Evolutionary conservation across 2,329 filamentous ascomycete species (phyloP).

Genomic region (Fusarium chlamydosporum): DNA sequence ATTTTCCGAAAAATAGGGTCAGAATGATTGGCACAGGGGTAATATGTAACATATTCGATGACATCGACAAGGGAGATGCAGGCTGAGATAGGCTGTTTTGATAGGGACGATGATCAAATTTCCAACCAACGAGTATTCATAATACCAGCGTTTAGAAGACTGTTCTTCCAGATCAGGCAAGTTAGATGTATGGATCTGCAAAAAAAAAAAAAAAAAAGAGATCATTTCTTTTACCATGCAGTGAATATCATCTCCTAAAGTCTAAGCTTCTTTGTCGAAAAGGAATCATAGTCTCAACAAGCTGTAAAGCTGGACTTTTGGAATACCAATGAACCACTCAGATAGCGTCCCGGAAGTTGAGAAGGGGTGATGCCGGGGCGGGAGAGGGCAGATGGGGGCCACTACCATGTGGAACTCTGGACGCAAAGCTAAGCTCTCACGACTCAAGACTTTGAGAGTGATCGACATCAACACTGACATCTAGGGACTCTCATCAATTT

Average conservation of each 20-base stretch:
- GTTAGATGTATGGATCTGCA: background rate
- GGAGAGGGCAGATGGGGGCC: background rate
- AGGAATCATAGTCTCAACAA: background rate
- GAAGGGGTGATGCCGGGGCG: background rate
- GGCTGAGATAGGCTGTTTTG: slow-evolving; percentile 5
- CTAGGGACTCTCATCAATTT: slow-evolving; percentile 6
- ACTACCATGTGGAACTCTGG: background rate
- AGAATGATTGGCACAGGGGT: slow-evolving; percentile 1
- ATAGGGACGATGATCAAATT: background rate
- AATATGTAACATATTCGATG: background rate
- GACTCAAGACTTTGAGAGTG: slow-evolving; percentile 18
- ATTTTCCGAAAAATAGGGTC: background rate
- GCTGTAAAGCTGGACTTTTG: background rate
- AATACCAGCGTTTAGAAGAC: background rate
- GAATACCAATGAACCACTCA: background rate
- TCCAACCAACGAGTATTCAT: background rate
- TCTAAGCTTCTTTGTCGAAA: background rate
- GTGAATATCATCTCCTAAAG: background rate
- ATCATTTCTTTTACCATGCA: background rate
- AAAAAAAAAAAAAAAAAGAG: background rate
- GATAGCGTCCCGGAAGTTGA: background rate
- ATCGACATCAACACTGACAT: slow-evolving; percentile 28
- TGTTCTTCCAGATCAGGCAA: background rate
- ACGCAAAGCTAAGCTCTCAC: slow-evolving; percentile 19
- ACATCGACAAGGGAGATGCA: background rate